Percentiles rank a stretch among this genome's conserved stretches.
phyloP scores from a whole-genome alignment of 2,329 filamentous ascomycete species.

The Stagonosporopsis tanaceti region DNA sequence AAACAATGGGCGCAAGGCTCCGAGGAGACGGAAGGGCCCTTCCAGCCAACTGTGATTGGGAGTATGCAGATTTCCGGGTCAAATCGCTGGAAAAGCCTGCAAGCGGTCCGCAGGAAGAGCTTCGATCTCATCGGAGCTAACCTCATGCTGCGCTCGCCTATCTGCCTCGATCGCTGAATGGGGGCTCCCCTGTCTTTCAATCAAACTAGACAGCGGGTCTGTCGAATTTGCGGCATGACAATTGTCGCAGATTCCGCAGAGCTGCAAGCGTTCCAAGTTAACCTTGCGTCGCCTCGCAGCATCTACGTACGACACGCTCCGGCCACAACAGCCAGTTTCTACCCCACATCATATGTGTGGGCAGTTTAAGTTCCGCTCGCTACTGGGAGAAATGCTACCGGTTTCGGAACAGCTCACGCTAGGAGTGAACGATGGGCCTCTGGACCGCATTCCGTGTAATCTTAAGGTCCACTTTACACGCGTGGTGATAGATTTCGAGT shows the following conservation, averaged over 20 bases:
- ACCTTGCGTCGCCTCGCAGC: conserved; percentile 1
- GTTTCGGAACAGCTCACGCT: conserved; percentile 7
- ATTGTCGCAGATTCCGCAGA: not conserved
- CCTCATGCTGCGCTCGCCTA: conserved; percentile 15
- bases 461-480: conserved; percentile 1
- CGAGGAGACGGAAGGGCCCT: not conserved
- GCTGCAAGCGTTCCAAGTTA: conserved; percentile 1
- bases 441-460: conserved; percentile 10
- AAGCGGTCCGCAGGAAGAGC: conserved; percentile 3
- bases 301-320: not conserved
- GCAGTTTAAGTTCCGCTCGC: conserved; percentile 4
- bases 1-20: conserved; percentile 1
- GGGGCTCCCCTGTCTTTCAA: conserved; percentile 14
- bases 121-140: conserved; percentile 21
- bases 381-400: not conserved
- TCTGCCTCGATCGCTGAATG: conserved; percentile 9
- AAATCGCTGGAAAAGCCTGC: conserved; percentile 17
- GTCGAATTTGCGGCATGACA: conserved; percentile 2
- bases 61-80: not conserved
- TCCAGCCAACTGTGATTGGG: conserved; percentile 2
- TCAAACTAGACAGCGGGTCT: conserved; percentile 4
- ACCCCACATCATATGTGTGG: conserved; percentile 3
- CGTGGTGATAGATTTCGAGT: conserved; percentile 3
- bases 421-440: conserved; percentile 7
- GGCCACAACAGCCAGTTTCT: conserved; percentile 4